These are phyloP conservation scores for Fusarium lateritium DNA, from an alignment of 2,329 filamentous ascomycete genomes.

Conservation along the genomic window DNA sequence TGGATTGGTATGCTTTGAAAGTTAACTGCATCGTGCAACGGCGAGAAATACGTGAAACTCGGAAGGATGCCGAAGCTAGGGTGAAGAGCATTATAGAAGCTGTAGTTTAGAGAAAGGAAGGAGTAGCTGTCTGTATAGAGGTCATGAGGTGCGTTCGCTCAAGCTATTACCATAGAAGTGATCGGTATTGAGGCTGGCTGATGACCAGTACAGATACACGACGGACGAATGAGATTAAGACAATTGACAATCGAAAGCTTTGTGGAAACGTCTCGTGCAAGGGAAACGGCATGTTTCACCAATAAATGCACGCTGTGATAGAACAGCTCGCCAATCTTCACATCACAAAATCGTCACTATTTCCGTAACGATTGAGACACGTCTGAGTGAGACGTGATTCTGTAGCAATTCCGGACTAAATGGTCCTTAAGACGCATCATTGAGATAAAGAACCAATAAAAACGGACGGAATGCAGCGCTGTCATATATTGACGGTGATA, in stretches of 20 bases:
- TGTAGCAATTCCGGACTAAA: not conserved
- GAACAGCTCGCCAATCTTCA: not conserved
- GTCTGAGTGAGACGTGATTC: not conserved
- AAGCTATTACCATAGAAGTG: not conserved
- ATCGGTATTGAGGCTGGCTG: not conserved
- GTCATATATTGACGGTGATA: not conserved
- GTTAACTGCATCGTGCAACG: conserved; percentile 9
- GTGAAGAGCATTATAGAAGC: conserved; percentile 24
- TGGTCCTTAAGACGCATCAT: conserved; percentile 13
- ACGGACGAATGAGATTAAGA: not conserved
- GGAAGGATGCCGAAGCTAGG: conserved; percentile 3
- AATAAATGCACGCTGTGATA: not conserved
- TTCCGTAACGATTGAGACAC: not conserved
- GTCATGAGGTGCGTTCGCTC: not conserved
- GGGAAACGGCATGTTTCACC: not conserved
- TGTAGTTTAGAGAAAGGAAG: no score
- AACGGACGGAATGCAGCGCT: not conserved
- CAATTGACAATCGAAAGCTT: not conserved
- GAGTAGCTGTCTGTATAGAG: not conserved
- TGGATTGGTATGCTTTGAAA: conserved; percentile 24
- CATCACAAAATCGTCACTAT: conserved; percentile 29
- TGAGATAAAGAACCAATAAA: not conserved
- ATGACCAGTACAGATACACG: not conserved
- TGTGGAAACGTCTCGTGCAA: not conserved
- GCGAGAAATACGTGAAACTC: conserved; percentile 17